Base-by-base conservation (phyloP, 352 stramenopile genomes). In the Phytophthora nicotianae region DNA sequence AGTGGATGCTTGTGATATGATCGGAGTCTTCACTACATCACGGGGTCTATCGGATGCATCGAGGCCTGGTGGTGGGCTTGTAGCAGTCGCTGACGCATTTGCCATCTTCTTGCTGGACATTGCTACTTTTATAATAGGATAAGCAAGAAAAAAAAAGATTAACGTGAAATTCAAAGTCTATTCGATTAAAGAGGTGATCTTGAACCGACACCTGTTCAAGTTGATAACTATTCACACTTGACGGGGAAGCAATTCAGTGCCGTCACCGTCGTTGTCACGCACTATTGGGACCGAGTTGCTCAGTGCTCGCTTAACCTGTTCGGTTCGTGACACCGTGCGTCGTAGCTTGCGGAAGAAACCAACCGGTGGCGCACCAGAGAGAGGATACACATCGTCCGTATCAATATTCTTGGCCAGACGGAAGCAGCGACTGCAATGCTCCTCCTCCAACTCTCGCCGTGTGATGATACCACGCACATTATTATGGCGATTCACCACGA, bases 401-500 rank as follows among this genome's bases (percentile, higher is more conserved):
- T 90, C 80, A 7, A 89, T 71, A 24, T 90, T 82, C 54, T 95
- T 91, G 50, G 74, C 79, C 17, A 96, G 63, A 14, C 83, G 81
- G 62, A 89, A 91, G 53, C 81, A 90, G 2, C 86, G 81, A 29
- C 82, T 74, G 52, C 86, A 95, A 65, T 94, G 85, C 41, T 93
- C 82, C 23, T 93, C 81, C 51, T 91, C 74, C 3, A 97, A 71
- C 60, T 97, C 89, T 3, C 79, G 74, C 7, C 90, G 77, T 6
- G 90, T 97, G 53, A 97, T 81, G 48, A 97, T 96, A 9, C 90
- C 90, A 5, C 88, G 82, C 13, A 98, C 89, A 37, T 97, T 93
- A 56, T 97, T 97, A 53, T 91, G 81, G 29, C 89, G 87, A 65
- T 98, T 97, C 24, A 98, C 89, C 6, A 98, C 90, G 1, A 95